phyloP scores from a whole-genome alignment of 176 grass and related monocot genomes.

The Cenchrus purpureus region DNA sequence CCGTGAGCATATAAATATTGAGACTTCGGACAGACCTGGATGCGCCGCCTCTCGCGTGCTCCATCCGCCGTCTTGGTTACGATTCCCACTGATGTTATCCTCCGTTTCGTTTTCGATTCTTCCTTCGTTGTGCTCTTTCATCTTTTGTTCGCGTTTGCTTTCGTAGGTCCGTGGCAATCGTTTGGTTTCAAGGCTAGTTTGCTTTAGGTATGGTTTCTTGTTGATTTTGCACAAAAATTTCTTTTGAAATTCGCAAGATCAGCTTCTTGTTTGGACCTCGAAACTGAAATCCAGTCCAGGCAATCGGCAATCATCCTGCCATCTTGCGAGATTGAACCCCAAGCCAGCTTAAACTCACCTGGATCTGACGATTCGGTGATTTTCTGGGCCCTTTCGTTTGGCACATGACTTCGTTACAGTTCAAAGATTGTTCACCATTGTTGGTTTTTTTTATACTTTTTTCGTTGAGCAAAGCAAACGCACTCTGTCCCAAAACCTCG shows the following conservation, averaged over 20 bases:
- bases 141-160: background rate
- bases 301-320: constrained; percentile 50
- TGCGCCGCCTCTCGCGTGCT: background rate
- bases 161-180: no score
- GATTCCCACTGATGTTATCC: no score
- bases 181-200: background rate
- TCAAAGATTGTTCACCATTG: accelerated
- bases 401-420: background rate
- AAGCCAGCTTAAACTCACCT: constrained; percentile 66
- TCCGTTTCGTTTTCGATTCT: background rate
- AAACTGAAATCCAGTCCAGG: constrained; percentile 17
- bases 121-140: background rate
- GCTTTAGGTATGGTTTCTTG: background rate
- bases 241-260: constrained; percentile 46
- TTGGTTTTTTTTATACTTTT: background rate
- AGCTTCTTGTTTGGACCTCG: constrained; percentile 70
- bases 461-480: constrained; percentile 44
- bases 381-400: constrained; percentile 68
- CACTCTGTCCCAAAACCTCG: constrained; percentile 71
- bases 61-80: no score
- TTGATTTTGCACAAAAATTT: background rate
- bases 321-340: constrained; percentile 60
- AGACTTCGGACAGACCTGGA: background rate
- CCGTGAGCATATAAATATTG: background rate
- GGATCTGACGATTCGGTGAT: constrained; percentile 69